Evolutionary conservation across 805 yeast species (phyloP).

Genomic region (Tetrapisispora fleetii): DNA sequence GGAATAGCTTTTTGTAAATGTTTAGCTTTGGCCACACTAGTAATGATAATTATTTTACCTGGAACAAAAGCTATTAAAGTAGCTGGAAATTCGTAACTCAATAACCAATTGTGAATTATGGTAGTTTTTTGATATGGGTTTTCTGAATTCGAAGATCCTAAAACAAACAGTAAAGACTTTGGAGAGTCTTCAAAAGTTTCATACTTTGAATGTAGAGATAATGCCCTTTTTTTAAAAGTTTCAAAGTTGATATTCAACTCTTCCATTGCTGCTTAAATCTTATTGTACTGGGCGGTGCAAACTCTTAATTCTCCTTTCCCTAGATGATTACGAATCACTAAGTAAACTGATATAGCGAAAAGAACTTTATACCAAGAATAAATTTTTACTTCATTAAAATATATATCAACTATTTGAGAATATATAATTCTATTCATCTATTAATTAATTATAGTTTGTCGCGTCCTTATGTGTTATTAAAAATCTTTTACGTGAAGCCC

Average conservation of each 20-base stretch:
- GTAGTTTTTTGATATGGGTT: constrained; percentile 86
- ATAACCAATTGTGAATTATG: constrained; percentile 78
- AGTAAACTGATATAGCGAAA: no score
- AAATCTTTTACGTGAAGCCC: background rate
- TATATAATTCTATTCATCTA: background rate
- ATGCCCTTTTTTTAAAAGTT: constrained; percentile 22
- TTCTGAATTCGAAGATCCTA: constrained; percentile 80
- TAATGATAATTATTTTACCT: constrained; percentile 52
- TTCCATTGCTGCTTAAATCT: constrained; percentile 15
- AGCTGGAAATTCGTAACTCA: constrained; percentile 95
- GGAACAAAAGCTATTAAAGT: constrained; percentile 61
- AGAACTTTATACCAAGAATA: background rate
- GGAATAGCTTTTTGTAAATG: constrained; percentile 38
- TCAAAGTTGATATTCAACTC: constrained; percentile 25
- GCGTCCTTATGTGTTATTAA: background rate
- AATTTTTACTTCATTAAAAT: background rate
- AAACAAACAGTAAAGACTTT: constrained; percentile 50
- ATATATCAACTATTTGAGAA: no score
- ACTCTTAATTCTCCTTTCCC: background rate
- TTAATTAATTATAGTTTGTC: background rate
- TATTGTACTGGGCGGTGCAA: background rate
- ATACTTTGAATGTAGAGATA: constrained; percentile 19
- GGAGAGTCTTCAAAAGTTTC: constrained; percentile 26
- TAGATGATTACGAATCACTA: background rate
- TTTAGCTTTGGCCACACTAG: constrained; percentile 78